Evolutionary conservation across 345 rosid genomes (phyloP).

Genomic region (Euphorbia lathyris): DNA sequence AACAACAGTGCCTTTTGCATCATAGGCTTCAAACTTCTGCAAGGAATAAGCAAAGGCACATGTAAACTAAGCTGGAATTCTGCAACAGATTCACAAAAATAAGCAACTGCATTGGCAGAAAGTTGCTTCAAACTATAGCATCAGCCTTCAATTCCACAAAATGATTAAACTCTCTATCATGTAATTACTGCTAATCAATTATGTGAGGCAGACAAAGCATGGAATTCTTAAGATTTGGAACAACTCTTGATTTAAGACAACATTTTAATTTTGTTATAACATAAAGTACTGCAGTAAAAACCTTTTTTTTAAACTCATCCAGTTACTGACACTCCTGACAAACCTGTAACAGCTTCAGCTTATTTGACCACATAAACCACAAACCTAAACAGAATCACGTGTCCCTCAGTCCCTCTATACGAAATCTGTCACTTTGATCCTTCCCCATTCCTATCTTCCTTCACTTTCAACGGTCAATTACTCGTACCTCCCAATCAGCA

Average conservation of each 20-base stretch:
- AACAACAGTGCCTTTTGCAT: constrained; percentile 62
- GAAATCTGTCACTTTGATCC: too few relatives aligned
- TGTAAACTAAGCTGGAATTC: not conserved
- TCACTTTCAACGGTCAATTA: too few relatives aligned
- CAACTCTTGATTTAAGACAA: not conserved
- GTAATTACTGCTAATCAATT: not conserved
- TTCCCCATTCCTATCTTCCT: too few relatives aligned
- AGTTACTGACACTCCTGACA: too few relatives aligned
- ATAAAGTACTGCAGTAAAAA: not conserved
- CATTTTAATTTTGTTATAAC: not conserved
- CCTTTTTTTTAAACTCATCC: too few relatives aligned
- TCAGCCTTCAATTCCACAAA: not conserved
- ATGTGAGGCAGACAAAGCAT: not conserved
- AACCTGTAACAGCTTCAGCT: too few relatives aligned
- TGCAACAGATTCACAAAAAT: not conserved
- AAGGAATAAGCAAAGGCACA: constrained; percentile 15
- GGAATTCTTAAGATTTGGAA: too few relatives aligned
- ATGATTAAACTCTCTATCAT: not conserved
- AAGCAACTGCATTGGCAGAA: not conserved
- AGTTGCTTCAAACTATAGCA: not conserved
- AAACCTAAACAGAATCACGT: too few relatives aligned
- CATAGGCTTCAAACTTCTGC: constrained; percentile 96
- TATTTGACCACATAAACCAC: too few relatives aligned
- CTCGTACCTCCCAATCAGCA: too few relatives aligned
- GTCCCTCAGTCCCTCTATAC: too few relatives aligned